Conservation (phyloP, 164 flowering plant genomes). For the Liriodendron chinense region DNA sequence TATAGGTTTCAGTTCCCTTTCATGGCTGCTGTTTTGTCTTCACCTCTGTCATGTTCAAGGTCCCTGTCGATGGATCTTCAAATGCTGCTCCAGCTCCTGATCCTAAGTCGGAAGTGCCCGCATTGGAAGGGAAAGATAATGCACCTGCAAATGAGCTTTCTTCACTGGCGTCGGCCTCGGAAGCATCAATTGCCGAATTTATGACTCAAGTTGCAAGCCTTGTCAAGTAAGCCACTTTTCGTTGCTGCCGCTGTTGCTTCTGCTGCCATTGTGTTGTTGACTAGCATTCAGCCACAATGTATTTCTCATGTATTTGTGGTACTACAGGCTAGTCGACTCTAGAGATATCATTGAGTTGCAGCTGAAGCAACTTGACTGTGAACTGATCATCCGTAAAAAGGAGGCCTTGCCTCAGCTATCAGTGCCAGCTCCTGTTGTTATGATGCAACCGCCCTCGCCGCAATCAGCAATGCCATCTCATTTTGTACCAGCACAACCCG, state of each 20-base stretch:
- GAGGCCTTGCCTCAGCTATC: conserved; percentile 71
- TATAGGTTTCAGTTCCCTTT: conserved; percentile 24
- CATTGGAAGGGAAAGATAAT: conserved; percentile 29
- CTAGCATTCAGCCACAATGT: not conserved
- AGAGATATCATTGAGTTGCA: conserved; percentile 82
- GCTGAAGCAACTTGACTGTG: conserved; percentile 74
- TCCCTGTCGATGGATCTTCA: conserved; percentile 44
- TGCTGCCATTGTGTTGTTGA: not conserved
- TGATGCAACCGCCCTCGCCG: conserved; percentile 37
- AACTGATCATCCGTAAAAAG: conserved; percentile 70
- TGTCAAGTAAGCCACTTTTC: conserved; percentile 35
- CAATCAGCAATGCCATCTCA: conserved; percentile 18
- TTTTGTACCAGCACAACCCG: conserved; percentile 19
- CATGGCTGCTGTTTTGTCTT: conserved; percentile 30
- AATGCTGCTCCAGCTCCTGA: conserved; percentile 31
- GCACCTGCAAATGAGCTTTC: conserved; percentile 26
- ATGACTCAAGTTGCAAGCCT: conserved; percentile 63
- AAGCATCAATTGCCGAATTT: conserved; percentile 56
- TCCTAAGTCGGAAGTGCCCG: conserved; percentile 22
- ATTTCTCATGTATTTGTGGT: conserved; percentile 3
- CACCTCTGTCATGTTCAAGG: conserved; percentile 33
- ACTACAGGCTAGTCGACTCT: conserved; percentile 79
- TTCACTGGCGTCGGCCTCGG: conserved; percentile 34
- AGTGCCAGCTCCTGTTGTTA: conserved; percentile 32
- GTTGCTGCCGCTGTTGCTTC: not conserved